Evolutionary conservation across 2,329 filamentous ascomycete genomes (phyloP), one percentile per base, ranked within the genome.

Genomic region (Calonectria henricotiae): DNA sequence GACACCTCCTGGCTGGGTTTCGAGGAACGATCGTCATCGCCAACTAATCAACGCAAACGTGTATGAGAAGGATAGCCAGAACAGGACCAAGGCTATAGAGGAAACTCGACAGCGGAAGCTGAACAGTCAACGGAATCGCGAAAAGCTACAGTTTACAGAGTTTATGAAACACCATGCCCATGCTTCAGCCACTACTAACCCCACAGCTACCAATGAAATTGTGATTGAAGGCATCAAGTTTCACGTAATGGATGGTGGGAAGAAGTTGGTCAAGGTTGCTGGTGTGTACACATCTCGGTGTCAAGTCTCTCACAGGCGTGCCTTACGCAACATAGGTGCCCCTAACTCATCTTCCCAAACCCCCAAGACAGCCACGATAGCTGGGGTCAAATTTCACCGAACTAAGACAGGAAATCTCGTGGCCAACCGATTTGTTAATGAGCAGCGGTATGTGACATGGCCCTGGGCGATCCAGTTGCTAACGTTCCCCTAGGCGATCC

Each of bases 391-490:
- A 73, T 98, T 97, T 80, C 88, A 94, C 77, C 90, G 95, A 74
- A 97, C 94, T 82, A 97, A 96, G 81, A 93, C 92, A 76, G 95
- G 95, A 71, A 98, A 97, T 76, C 88, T 98, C 30, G 92, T 95
- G 78, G 92, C 94, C 66, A 89, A 93, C 77, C 91, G 93, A 73
- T 87, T 94, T 67, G 89, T 96, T 70, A 91, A 92, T 80, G 91
- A 91, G 72, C 92, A 94, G 82, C 91, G 90, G 93, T 96, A 90
- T 83, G 91, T 87, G 62, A 35, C 68, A 66, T 74, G 69, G 63
- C 55, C 69, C 43, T 25, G 8, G 58, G 62, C 27, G 68, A 67
- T 68, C 70, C 77, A 79, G 58, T 75, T 75, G 77, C 87, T 89
- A 79, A 85, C 80, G 72, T 51, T 51, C 15, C 4, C 43, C 41